Percentiles rank a stretch among this genome's conserved stretches.
Conservation (phyloP, 1,284 basidiomycete species). For the Puccinia polysora region DNA sequence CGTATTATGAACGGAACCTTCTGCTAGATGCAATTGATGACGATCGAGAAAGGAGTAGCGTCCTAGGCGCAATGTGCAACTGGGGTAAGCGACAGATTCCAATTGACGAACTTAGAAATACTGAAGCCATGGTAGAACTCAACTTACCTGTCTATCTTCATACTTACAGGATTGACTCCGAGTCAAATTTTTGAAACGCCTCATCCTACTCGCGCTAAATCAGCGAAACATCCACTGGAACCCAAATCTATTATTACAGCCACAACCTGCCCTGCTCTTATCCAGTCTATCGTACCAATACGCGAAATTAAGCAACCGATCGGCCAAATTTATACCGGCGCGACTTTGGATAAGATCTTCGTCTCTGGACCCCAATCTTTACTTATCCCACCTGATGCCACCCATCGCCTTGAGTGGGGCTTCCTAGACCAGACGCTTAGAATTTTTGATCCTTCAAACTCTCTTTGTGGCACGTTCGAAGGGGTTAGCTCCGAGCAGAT, state of each 20-base stretch:
- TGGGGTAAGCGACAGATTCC: constrained; percentile 21
- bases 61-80: constrained; percentile 43
- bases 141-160: constrained; percentile 44
- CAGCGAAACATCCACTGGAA: constrained; percentile 44
- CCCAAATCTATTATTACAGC: constrained; percentile 41
- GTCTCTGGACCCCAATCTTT: constrained; percentile 37
- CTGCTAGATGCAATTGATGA: constrained; percentile 66
- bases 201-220: constrained; percentile 69
- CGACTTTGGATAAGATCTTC: constrained; percentile 26
- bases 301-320: constrained; percentile 25
- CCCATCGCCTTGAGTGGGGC: constrained; percentile 62
- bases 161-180: constrained; percentile 78
- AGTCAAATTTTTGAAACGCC: constrained; percentile 76
- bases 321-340: constrained; percentile 31
- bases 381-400: constrained; percentile 34
- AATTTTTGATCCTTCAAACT: constrained; percentile 63
- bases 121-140: too few species aligned
- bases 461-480: constrained; percentile 51
- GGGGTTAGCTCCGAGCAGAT: constrained; percentile 34
- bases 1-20: constrained; percentile 3
- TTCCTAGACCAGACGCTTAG: constrained; percentile 59
- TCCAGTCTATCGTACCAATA: constrained; percentile 45
- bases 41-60: constrained; percentile 64
- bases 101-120: too few species aligned
- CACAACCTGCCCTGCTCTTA: constrained; percentile 30